phyloP scores from a whole-genome alignment of 164 flowering plant species.

The Vitis amurensis region DNA sequence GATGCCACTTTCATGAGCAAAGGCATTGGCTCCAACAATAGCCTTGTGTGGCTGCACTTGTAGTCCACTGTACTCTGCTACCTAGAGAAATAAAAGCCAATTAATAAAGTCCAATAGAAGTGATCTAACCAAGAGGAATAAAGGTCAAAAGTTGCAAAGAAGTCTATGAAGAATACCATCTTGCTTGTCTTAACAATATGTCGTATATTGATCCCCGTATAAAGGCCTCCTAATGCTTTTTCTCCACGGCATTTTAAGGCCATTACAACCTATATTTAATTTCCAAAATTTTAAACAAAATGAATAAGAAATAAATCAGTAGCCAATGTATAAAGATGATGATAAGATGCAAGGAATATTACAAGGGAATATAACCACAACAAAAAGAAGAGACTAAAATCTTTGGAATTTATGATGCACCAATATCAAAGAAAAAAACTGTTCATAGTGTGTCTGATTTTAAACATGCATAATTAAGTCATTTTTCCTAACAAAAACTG shows the following conservation, averaged over 20 bases:
- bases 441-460: too few species aligned
- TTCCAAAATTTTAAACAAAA: not conserved
- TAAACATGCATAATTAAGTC: too few species aligned
- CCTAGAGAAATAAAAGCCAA: slow-evolving; percentile 39
- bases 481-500: too few species aligned
- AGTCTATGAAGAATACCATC: slow-evolving; percentile 53
- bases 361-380: too few species aligned
- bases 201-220: slow-evolving; percentile 69
- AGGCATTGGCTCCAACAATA: slow-evolving; percentile 97
- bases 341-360: too few species aligned
- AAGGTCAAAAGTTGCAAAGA: slow-evolving; percentile 3
- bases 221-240: slow-evolving; percentile 69
- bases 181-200: slow-evolving; percentile 87
- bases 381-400: too few species aligned
- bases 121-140: slow-evolving; percentile 7
- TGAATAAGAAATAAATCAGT: not conserved
- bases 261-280: slow-evolving; percentile 79
- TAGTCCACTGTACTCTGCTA: slow-evolving; percentile 79
- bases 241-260: slow-evolving; percentile 76
- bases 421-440: too few species aligned
- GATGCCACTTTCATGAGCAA: slow-evolving; percentile 99
- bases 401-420: too few species aligned
- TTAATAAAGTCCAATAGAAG: slow-evolving; percentile 5
- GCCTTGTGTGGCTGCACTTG: slow-evolving; percentile 95
- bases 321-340: not conserved